phyloP scores from a whole-genome alignment of 352 stramenopile genomes.

The Globisporangium acanthophoron region DNA sequence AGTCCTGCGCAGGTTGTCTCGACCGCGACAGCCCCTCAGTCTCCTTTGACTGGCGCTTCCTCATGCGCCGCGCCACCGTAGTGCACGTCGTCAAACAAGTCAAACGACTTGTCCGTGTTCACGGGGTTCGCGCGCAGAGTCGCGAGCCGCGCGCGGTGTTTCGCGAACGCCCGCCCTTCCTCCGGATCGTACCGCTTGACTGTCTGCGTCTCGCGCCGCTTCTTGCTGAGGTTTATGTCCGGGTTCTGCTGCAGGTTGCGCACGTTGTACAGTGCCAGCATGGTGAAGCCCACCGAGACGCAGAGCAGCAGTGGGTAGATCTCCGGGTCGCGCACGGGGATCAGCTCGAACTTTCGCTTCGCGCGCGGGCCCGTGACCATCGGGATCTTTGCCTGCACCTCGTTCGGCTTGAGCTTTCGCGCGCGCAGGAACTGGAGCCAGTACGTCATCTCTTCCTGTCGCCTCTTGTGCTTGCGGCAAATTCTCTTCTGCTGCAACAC shows the following conservation, averaged over 20 bases:
- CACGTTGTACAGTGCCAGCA: conserved; percentile 26
- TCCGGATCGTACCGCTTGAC: conserved; percentile 22
- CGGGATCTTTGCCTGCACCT: conserved; percentile 34
- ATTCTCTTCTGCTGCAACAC: too few relatives aligned
- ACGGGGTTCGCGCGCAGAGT: conserved; percentile 5
- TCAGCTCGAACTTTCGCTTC: conserved; percentile 20
- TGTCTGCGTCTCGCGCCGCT: conserved; percentile 26
- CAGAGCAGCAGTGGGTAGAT: conserved; percentile 32
- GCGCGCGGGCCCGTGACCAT: conserved; percentile 18
- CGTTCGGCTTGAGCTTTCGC: conserved; percentile 17
- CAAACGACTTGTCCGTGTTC: conserved; percentile 9
- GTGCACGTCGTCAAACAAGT: conserved; percentile 6
- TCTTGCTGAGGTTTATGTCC: conserved; percentile 23
- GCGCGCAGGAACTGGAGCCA: conserved; percentile 14
- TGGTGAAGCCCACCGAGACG: conserved; percentile 15
- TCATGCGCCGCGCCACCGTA: background rate
- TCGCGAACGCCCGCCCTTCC: conserved; percentile 18
- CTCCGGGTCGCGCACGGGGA: conserved; percentile 30
- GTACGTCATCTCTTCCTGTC: conserved; percentile 5
- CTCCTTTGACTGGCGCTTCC: background rate
- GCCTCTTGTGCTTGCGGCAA: too few relatives aligned
- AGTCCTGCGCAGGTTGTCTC: too few relatives aligned
- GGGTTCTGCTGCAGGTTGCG: conserved; percentile 28
- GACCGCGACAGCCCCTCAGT: too few relatives aligned
- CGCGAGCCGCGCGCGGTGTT: conserved; percentile 20